phyloP scores from a whole-genome alignment of 1,284 basidiomycete genomes.

The Microbotryum saponariae region DNA sequence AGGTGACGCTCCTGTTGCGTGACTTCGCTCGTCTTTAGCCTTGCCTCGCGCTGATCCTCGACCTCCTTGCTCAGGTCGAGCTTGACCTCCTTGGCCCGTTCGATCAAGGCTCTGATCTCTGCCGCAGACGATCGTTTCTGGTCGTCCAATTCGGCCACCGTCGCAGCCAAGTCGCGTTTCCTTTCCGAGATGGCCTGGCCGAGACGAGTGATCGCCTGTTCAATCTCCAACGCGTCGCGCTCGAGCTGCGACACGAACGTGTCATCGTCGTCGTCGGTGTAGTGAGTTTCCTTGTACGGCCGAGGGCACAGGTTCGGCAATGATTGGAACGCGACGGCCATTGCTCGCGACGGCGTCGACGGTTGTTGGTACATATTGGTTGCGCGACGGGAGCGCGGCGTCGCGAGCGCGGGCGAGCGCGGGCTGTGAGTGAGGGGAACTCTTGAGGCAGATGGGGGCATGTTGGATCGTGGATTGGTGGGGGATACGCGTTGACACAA shows the following conservation, averaged over 20 bases:
- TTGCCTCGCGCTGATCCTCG: slow-evolving; percentile 2
- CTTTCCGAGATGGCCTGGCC: slow-evolving; percentile 33
- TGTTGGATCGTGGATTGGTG: no score
- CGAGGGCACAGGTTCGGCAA: no score
- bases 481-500: no score
- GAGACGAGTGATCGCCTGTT: slow-evolving; percentile 35
- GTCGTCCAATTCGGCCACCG: slow-evolving; percentile 31
- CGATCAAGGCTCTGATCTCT: slow-evolving; percentile 14
- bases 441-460: no score
- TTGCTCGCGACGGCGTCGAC: no score
- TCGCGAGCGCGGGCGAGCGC: no score
- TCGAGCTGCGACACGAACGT: slow-evolving; percentile 43
- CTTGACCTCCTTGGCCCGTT: slow-evolving; percentile 29
- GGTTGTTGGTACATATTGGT: no score
- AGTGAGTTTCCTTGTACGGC: slow-evolving; percentile 52
- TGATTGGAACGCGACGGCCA: no score
- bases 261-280: slow-evolving; percentile 53
- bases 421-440: no score
- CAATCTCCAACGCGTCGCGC: slow-evolving; percentile 62
- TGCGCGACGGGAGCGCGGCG: no score
- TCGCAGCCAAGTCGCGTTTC: slow-evolving; percentile 16
- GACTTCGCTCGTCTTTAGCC: neutral
- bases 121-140: slow-evolving; percentile 11
- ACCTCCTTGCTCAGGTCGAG: slow-evolving; percentile 17
- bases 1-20: slow-evolving; percentile 17